Base-by-base conservation (phyloP, 768 basidiomycete species). In the Mycena vitilis region DNA sequence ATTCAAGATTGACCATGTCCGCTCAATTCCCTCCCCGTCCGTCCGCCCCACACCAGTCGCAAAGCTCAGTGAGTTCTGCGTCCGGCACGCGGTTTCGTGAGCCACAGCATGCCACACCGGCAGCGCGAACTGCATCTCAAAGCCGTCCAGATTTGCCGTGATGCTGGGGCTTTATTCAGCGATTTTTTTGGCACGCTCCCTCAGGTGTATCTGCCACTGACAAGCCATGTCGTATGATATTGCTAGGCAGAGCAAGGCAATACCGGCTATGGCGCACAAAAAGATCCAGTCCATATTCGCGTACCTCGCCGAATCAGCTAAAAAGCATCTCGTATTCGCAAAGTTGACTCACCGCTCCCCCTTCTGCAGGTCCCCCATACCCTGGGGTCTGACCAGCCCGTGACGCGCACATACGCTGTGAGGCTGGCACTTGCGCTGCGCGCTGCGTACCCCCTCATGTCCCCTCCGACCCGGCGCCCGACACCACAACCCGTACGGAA, bases 1-100 rank as follows among this genome's bases (percentile, higher is more conserved):
- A 56, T 82, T 80, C 4, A 75, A 52, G 0, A 49, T 64, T 0
- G 77, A 38, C 82, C 81, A 82, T 0, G 60, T 68, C 0, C 73
- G 64, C 49, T 83, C 80, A 0, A 66, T 34, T 0, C 47, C 69
- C 45, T 67, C 65, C 8, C 66, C 70, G 44, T 71, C 66, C 1
- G 57, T 68, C 37, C 57, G 68, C 1, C 68, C 71, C 0, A 60
- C 60, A 9, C 73, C 70, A 5, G 58, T 36, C 34, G 53, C 53
- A 30, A 62, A 62, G 16, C 61, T 62, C 12, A 62, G 30, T 20
- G 51, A 53, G 25, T 62, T 62, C 7, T 42, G 10, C 7, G 53
- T 45, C 30, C 44, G 38, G 40, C 61, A 62, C 8, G 18, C 25
- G 4, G 44, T 51, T 18, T 53, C 23, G 30, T 62, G 61, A 2